These are phyloP conservation scores for Glycine soja DNA, from an alignment of 306 rosid genomes.

Conservation along the genomic window DNA sequence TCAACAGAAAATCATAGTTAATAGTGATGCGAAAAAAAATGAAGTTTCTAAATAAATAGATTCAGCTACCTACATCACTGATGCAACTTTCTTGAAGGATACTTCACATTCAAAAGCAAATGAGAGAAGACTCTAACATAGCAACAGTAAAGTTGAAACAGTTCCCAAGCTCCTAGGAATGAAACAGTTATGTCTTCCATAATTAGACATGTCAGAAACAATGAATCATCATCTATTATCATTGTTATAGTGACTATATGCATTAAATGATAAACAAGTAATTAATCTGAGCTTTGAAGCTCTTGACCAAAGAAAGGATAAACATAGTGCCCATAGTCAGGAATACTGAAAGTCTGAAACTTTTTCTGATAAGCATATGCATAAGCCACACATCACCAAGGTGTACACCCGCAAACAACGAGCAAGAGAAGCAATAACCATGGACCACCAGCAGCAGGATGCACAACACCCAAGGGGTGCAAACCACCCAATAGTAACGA, in stretches of 20 bases:
- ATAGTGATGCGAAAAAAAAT: neutral
- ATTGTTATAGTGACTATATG: neutral
- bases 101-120: neutral
- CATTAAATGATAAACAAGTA: constrained; percentile 4
- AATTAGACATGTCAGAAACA: constrained; percentile 20
- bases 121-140: constrained; percentile 1
- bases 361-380: too few species aligned
- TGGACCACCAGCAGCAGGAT: too few species aligned
- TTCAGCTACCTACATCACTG: constrained; percentile 21
- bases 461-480: too few species aligned
- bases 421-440: too few species aligned
- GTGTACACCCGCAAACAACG: too few species aligned
- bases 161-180: neutral
- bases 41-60: neutral
- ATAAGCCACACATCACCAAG: too few species aligned
- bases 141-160: neutral
- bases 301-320: neutral
- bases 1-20: constrained; percentile 9
- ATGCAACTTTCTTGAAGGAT: constrained; percentile 8
- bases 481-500: too few species aligned
- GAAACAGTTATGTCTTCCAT: constrained; percentile 1
- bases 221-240: neutral
- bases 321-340: neutral
- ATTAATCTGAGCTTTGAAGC: constrained; percentile 1
- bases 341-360: neutral